Evolutionary conservation across 441 rosid species (phyloP).

Genomic region (Pelargonium citronellum): DNA sequence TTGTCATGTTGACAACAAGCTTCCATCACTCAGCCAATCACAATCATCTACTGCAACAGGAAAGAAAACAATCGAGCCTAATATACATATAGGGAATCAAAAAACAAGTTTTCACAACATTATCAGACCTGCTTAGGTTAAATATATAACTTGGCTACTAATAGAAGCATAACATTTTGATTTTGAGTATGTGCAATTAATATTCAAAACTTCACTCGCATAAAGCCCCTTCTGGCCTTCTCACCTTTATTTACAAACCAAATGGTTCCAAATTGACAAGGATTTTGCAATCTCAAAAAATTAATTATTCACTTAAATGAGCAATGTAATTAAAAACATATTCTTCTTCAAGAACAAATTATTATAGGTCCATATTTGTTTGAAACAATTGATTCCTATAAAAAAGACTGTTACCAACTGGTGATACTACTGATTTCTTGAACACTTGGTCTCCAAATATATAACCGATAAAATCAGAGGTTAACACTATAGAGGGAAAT

Average conservation of each 20-base stretch:
- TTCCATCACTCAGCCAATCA: constrained; percentile 3
- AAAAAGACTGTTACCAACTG: not conserved
- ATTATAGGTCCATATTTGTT: not conserved
- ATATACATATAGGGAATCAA: not conserved
- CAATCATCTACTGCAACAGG: not conserved
- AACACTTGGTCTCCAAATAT: not conserved
- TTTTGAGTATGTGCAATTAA: not conserved
- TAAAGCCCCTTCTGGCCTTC: not conserved
- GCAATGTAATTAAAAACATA: not conserved
- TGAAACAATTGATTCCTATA: not conserved
- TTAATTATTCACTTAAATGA: too few species aligned
- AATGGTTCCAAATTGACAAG: not conserved
- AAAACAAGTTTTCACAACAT: not conserved
- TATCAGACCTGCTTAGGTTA: not conserved
- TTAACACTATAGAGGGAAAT: not conserved
- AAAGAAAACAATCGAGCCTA: not conserved
- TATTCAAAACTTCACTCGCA: not conserved
- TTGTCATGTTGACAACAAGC: not conserved
- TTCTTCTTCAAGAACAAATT: not conserved
- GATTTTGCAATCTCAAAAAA: not conserved
- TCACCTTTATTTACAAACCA: not conserved
- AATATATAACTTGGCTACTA: not conserved
- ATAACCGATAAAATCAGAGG: not conserved
- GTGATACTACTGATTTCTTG: not conserved
- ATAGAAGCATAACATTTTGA: not conserved